phyloP scores from a whole-genome alignment of 768 basidiomycete species.

The Termitomyces sp. region DNA sequence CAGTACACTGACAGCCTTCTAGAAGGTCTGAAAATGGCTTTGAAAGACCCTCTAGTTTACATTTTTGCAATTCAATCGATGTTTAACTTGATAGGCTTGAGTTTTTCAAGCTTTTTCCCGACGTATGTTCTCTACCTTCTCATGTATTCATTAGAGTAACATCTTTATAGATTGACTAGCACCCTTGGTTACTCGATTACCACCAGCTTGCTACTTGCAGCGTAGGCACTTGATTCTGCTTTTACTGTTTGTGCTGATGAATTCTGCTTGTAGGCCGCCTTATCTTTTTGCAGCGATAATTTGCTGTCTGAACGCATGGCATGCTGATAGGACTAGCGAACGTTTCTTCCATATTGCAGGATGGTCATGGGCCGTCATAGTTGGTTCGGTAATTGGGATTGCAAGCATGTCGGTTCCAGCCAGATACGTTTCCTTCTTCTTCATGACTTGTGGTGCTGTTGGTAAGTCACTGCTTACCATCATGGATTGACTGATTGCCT shows the following conservation, averaged over 20 bases:
- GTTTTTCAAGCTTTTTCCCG: slow-evolving; percentile 56
- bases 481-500: neutral
- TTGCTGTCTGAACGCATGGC: slow-evolving; percentile 47
- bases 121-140: slow-evolving; percentile 23
- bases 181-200: slow-evolving; percentile 60
- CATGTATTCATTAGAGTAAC: neutral
- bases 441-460: slow-evolving; percentile 51
- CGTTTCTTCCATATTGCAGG: slow-evolving; percentile 53
- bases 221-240: slow-evolving; percentile 29
- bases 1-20: slow-evolving; percentile 28
- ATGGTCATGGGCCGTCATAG: slow-evolving; percentile 52
- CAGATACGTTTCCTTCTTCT: slow-evolving; percentile 58
- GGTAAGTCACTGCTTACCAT: slow-evolving; percentile 14
- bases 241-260: neutral
- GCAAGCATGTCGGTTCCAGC: slow-evolving; percentile 43
- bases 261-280: slow-evolving; percentile 38
- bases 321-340: slow-evolving; percentile 57
- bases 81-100: slow-evolving; percentile 45
- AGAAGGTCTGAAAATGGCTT: slow-evolving; percentile 45
- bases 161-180: slow-evolving; percentile 35
- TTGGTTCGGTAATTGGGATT: slow-evolving; percentile 55
- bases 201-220: slow-evolving; percentile 48
- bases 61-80: slow-evolving; percentile 50
- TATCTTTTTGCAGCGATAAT: slow-evolving; percentile 49
- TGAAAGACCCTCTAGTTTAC: slow-evolving; percentile 47